A percentile compares a stretch with the other conserved stretches of the same genome.
These are phyloP conservation scores for Aschersonia sp. DNA, from an alignment of 2,329 filamentous ascomycete genomes.

Conservation along the genomic window DNA sequence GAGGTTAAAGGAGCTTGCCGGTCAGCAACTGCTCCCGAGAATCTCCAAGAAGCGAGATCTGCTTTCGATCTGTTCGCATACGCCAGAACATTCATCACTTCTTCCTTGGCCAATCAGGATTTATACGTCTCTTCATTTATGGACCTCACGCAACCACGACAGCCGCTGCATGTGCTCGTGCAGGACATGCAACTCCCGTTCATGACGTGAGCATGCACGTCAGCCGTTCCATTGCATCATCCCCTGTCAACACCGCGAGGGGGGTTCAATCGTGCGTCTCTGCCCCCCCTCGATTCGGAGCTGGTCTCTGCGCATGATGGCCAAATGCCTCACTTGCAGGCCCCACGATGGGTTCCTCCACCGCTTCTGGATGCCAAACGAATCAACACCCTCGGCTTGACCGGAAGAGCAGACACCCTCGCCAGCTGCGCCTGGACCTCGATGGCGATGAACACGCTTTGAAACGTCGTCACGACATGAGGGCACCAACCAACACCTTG, in stretches of 20 bases:
- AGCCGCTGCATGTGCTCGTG: slow-evolving; percentile 2
- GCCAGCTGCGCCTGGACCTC: neutral
- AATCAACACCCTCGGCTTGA: slow-evolving; percentile 5
- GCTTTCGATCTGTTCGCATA: neutral
- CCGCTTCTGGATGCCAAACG: slow-evolving; percentile 1
- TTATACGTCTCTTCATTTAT: neutral
- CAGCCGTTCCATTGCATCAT: slow-evolving; percentile 3
- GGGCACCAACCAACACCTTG: neutral
- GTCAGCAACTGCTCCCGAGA: neutral
- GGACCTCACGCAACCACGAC: neutral
- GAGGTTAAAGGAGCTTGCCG: slow-evolving; percentile 23
- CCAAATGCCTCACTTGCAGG: slow-evolving; percentile 5
- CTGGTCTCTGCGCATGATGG: slow-evolving; percentile 4
- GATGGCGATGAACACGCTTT: neutral
- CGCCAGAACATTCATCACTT: neutral
- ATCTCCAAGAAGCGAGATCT: neutral
- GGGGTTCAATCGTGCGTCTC: neutral
- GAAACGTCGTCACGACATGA: neutral
- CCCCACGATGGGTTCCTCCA: slow-evolving; percentile 4
- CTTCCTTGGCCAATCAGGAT: neutral
- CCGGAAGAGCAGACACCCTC: neutral
- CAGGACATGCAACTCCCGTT: neutral
- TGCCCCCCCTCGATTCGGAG: slow-evolving; percentile 4
- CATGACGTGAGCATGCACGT: slow-evolving; percentile 4
- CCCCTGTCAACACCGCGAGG: slow-evolving; percentile 5